phyloP scores from a whole-genome alignment of 306 rosid species.

The Vigna angularis region DNA sequence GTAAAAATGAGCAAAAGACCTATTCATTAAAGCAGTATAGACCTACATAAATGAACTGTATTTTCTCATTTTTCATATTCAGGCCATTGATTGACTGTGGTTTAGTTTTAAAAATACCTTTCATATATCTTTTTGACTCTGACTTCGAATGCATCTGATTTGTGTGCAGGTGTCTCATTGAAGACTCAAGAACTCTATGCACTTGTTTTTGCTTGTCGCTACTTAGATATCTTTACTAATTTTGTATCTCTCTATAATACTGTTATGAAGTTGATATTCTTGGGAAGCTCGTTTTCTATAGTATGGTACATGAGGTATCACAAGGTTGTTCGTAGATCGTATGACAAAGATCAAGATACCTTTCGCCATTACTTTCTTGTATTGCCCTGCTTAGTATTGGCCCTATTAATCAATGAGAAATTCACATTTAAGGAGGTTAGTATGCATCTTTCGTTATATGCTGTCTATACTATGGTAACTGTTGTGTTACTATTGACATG shows the following conservation, averaged over 20 bases:
- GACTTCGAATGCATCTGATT: conserved; percentile 35
- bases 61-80: background rate
- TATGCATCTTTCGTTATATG: conserved; percentile 20
- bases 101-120: conserved; percentile 9
- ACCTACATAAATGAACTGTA: background rate
- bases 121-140: conserved; percentile 1
- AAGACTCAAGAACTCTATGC: conserved; percentile 96
- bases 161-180: conserved; percentile 75
- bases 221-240: conserved; percentile 75
- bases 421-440: conserved; percentile 85
- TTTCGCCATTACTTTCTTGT: conserved; percentile 74
- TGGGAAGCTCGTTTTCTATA: conserved; percentile 89
- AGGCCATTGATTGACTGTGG: conserved; percentile 16
- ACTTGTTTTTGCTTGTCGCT: conserved; percentile 78
- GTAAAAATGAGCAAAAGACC: conserved; percentile 3
- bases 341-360: conserved; percentile 90
- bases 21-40: conserved; percentile 16
- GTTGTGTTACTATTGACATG: conserved; percentile 16
- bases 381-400: conserved; percentile 77
- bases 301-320: conserved; percentile 93
- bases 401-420: conserved; percentile 74
- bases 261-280: conserved; percentile 81
- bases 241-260: conserved; percentile 73
- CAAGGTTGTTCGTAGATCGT: conserved; percentile 81
- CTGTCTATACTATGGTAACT: conserved; percentile 4